A percentile compares a stretch with the other conserved stretches of the same genome.
These are phyloP conservation scores for Tetrapisispora nanseiensis DNA, from an alignment of 805 yeast genomes.

Conservation along the genomic window DNA sequence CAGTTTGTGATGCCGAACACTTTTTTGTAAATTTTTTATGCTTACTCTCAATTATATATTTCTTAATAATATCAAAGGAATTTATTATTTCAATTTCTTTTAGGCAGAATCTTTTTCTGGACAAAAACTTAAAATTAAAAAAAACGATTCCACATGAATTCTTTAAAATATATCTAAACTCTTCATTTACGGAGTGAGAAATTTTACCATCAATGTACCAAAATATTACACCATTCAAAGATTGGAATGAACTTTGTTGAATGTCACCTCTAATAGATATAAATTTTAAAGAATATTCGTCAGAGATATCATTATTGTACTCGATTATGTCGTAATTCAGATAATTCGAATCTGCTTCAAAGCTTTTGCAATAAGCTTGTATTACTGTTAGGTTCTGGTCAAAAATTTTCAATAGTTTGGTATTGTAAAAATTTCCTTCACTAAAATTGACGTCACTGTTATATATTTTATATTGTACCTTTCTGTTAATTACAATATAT, in stretches of 20 bases:
- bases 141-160: neutral
- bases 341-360: neutral
- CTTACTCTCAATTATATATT: neutral
- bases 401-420: neutral
- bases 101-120: neutral
- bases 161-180: neutral
- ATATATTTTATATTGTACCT: neutral
- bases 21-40: no score
- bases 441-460: neutral
- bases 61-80: neutral
- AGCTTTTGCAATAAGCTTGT: neutral
- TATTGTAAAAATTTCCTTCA: neutral
- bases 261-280: neutral
- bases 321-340: neutral
- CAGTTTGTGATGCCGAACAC: no score
- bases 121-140: neutral
- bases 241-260: neutral
- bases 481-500: neutral
- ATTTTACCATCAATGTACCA: neutral
- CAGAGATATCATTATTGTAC: neutral
- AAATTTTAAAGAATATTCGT: neutral
- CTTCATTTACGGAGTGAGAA: neutral
- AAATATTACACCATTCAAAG: neutral
- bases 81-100: neutral
- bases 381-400: neutral